phyloP scores from a whole-genome alignment of 148 eudicot genomes.

The Fagopyrum tataricum region DNA sequence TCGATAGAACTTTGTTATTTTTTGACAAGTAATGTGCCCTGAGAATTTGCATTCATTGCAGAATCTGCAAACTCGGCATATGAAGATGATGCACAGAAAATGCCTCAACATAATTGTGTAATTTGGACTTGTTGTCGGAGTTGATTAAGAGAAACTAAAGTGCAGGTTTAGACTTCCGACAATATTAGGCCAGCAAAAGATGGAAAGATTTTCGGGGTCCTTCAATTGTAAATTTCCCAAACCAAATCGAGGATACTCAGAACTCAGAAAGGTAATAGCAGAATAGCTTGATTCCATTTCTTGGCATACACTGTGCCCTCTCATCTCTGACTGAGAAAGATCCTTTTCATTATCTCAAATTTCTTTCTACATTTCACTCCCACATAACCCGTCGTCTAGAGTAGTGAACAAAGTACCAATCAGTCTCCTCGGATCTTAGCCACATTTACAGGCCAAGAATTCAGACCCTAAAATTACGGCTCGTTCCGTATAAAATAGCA shows the following conservation, averaged over 20 bases:
- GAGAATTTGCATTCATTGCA: background rate
- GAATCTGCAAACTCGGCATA: background rate
- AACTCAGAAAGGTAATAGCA: background rate
- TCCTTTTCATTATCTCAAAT: background rate
- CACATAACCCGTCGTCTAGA: background rate
- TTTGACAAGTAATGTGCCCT: background rate
- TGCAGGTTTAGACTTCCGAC: no score
- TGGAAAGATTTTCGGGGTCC: background rate
- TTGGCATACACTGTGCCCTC: background rate
- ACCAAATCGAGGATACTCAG: background rate
- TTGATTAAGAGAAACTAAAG: no score
- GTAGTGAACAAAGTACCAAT: no score
- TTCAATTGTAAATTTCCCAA: background rate
- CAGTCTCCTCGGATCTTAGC: no score
- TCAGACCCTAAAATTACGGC: no score
- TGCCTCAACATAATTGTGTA: no score
- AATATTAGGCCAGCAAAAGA: background rate
- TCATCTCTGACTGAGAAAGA: background rate
- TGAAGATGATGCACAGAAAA: no score
- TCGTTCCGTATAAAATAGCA: no score
- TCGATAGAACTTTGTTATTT: background rate
- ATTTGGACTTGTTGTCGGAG: no score
- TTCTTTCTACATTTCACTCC: background rate
- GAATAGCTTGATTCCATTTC: no score
- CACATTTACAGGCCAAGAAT: no score